Evolutionary conservation across 208 protist species (phyloP), one percentile per base, ranked within the genome.

Genomic region (Sergeia podlipaevii): DNA sequence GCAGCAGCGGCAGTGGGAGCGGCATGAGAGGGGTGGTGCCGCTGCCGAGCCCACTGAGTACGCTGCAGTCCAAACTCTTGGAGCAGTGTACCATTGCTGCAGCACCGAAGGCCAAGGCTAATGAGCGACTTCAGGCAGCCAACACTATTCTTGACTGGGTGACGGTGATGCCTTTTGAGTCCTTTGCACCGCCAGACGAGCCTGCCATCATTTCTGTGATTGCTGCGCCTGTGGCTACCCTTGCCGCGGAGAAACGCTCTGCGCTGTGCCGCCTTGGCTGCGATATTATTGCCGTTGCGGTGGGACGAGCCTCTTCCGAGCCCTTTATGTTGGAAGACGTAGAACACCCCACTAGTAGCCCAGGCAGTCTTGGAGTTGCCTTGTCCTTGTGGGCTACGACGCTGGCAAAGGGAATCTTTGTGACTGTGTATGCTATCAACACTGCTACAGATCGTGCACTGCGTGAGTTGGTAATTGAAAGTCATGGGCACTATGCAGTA

Each of bases 401-500:
- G 6, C 66, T 95, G 30, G 43, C 77, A 33, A 72, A 76, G 28
- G 74, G 85, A 20, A 71, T 83, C 15, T 85, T 78, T 50, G 89
- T 95, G n/a, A 95, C 89, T 1, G 78, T 95, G 2, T 48, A 77
- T 4, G 77, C 85, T 36, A 95, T 95, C 28, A 74, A 84, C 2
- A 63, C 49, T 4, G 70, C 89, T 3, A 84, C 84, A 10, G 85
- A 95, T 37, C 17, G 29, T 17, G 76, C 85, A 18, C 41, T 91
- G 33, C 75, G 89, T 4, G 66, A 68, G 1, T 24, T 95, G 15
- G 62, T 79, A 47, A 48, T 83, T 21, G 61, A 62, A n/a, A 90
- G 77, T 49, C 65, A 66, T 46, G 84, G 79, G 13, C 60, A 83
- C 52, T 11, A 58, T 8, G 60, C 49, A 4, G 64, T 82, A 2